phyloP scores from a whole-genome alignment of 768 basidiomycete species.

The Mycena rosella region DNA sequence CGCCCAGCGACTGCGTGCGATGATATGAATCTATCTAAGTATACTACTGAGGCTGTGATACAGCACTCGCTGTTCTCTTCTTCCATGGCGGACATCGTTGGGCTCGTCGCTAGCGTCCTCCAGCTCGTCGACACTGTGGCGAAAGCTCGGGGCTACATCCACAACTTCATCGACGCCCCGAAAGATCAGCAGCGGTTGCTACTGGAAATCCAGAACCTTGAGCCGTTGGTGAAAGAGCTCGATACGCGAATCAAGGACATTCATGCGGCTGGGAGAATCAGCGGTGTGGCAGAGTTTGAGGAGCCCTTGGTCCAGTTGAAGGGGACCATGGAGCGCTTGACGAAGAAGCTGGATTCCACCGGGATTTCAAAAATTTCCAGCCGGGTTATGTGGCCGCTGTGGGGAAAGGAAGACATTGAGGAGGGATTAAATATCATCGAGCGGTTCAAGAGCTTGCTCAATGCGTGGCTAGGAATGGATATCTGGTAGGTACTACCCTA shows the following conservation, averaged over 20 bases:
- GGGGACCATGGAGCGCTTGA: not conserved
- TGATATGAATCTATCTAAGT: too few relatives aligned
- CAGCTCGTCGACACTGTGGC: constrained; percentile 6
- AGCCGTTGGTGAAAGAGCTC: not conserved
- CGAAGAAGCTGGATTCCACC: not conserved
- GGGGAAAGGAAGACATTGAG: not conserved
- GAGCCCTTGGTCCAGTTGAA: not conserved
- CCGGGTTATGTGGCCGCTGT: not conserved
- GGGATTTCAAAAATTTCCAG: not conserved
- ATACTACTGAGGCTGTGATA: not conserved
- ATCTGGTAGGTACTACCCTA: too few relatives aligned
- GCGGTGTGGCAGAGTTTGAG: not conserved
- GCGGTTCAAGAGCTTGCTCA: too few relatives aligned
- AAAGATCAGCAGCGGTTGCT: not conserved
- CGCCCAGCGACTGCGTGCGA: too few relatives aligned
- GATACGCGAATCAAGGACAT: not conserved
- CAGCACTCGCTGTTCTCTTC: not conserved
- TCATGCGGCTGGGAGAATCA: not conserved
- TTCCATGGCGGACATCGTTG: constrained; percentile 9
- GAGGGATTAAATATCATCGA: not conserved
- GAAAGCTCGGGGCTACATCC: not conserved
- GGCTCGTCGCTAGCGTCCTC: not conserved
- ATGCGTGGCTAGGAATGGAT: too few relatives aligned
- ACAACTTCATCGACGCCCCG: too few relatives aligned
- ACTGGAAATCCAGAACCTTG: not conserved